Conservation (phyloP, 129 eudicot species). For the Chrysanthemum makinoi region DNA sequence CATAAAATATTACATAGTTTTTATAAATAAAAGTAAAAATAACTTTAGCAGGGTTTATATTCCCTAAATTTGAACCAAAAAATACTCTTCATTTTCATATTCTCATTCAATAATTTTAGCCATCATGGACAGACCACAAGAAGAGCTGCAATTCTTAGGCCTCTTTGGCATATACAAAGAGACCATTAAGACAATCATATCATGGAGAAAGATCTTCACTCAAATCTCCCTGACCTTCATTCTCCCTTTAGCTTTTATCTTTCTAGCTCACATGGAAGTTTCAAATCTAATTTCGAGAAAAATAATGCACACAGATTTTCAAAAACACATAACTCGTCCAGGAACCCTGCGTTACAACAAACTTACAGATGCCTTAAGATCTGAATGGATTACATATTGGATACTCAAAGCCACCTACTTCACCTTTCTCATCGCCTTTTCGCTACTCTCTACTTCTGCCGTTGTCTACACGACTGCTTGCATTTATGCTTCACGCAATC, state of each 20-base stretch:
- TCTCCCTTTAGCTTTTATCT: conserved; percentile 58
- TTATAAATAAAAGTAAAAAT: background rate
- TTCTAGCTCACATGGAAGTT: conserved; percentile 39
- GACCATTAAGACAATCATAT: conserved; percentile 41
- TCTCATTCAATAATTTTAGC: background rate
- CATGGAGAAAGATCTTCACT: conserved; percentile 49
- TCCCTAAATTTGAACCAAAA: background rate
- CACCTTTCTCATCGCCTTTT: conserved; percentile 33
- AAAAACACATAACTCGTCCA: conserved; percentile 14
- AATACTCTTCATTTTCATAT: background rate
- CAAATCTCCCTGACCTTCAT: conserved; percentile 56
- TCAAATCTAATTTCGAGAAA: conserved; percentile 32
- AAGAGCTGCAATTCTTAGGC: conserved; percentile 68
- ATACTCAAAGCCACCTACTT: conserved; percentile 38
- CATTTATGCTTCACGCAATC: conserved; percentile 35
- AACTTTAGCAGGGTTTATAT: background rate
- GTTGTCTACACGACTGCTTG: conserved; percentile 59
- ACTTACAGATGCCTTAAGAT: conserved; percentile 18
- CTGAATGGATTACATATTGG: conserved; percentile 31
- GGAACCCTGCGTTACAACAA: conserved; percentile 31
- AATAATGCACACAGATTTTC: conserved; percentile 20
- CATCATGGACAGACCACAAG: conserved; percentile 65
- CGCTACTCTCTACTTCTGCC: conserved; percentile 67
- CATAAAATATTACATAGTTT: background rate
- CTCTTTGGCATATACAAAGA: conserved; percentile 56